Conservation (phyloP, 306 rosid genomes). For the Cyclanthera cordifolia region DNA sequence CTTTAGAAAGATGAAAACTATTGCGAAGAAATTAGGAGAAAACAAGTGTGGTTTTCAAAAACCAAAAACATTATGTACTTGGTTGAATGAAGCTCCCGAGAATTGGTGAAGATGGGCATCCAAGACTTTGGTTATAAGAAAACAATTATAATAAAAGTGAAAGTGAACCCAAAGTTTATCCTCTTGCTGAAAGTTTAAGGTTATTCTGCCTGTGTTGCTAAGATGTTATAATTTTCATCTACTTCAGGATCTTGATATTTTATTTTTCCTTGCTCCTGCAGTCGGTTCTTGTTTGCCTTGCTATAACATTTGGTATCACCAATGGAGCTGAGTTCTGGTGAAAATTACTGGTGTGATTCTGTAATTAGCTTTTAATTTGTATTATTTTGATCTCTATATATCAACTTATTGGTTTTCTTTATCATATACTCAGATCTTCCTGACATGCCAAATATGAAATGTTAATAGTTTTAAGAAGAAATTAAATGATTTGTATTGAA, state of each 20-base stretch:
- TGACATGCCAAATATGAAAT: conserved; percentile 1
- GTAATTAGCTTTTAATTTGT: conserved; percentile 8
- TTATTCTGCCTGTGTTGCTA: neutral
- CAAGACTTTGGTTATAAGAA: too few relatives aligned
- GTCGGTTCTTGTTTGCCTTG: conserved; percentile 42
- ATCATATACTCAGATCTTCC: neutral
- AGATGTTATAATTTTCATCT: neutral
- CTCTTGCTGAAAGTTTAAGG: neutral
- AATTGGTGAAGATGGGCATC: too few relatives aligned
- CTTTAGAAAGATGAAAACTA: too few relatives aligned
- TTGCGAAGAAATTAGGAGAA: too few relatives aligned
- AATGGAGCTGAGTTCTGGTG: conserved; percentile 26
- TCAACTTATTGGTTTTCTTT: neutral
- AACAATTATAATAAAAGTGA: too few relatives aligned
- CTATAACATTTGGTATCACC: conserved; percentile 36
- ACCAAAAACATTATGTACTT: too few relatives aligned
- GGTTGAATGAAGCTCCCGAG: too few relatives aligned
- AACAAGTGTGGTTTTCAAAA: too few relatives aligned
- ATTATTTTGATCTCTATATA: neutral
- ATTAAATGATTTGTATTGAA: too few relatives aligned
- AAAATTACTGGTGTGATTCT: neutral
- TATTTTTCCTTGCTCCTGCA: conserved; percentile 26
- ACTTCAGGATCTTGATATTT: neutral
- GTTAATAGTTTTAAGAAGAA: neutral
- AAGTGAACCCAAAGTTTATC: too few relatives aligned